Evolutionary conservation across 768 basidiomycete species (phyloP).

Genomic region (Kondoa subrosea): DNA sequence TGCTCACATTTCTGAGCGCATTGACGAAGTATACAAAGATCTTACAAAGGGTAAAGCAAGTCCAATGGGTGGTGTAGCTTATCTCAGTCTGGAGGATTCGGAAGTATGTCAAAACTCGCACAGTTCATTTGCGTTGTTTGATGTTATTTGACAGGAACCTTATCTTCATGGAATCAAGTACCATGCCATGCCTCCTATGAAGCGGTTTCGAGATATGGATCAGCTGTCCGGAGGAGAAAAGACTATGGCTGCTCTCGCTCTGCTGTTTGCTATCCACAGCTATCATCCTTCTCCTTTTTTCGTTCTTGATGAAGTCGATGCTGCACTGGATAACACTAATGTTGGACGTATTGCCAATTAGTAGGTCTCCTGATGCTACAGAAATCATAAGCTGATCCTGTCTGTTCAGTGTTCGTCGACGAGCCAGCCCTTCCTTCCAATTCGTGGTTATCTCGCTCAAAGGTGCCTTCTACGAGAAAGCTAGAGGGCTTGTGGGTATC

Average conservation of each 20-base stretch:
- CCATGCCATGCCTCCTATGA: constrained; percentile 99
- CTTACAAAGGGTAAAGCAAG: constrained; percentile 86
- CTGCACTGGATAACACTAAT: constrained; percentile 95
- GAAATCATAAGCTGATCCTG: not conserved
- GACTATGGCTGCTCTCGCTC: constrained; percentile 90
- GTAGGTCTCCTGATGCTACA: constrained; percentile 36
- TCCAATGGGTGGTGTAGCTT: constrained; percentile 90
- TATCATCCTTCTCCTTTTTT: constrained; percentile 96
- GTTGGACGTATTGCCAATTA: constrained; percentile 91
- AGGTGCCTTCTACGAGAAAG: constrained; percentile 44
- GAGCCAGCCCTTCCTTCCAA: constrained; percentile 72
- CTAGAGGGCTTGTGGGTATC: constrained; percentile 26
- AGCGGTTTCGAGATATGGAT: constrained; percentile 97
- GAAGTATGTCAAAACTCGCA: constrained; percentile 45
- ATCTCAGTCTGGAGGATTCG: constrained; percentile 83
- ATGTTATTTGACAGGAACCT: constrained; percentile 48
- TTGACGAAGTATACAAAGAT: constrained; percentile 93
- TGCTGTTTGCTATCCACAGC: constrained; percentile 92
- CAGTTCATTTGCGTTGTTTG: not conserved
- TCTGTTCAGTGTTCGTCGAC: constrained; percentile 38
- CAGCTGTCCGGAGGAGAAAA: constrained; percentile 97
- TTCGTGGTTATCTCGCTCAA: constrained; percentile 97
- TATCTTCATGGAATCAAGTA: constrained; percentile 85
- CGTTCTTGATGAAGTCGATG: constrained; percentile 95
- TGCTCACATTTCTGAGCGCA: constrained; percentile 82